These are phyloP conservation scores for Capsicum rhomboideum DNA, from an alignment of 257 asterid species.

Conservation along the genomic window DNA sequence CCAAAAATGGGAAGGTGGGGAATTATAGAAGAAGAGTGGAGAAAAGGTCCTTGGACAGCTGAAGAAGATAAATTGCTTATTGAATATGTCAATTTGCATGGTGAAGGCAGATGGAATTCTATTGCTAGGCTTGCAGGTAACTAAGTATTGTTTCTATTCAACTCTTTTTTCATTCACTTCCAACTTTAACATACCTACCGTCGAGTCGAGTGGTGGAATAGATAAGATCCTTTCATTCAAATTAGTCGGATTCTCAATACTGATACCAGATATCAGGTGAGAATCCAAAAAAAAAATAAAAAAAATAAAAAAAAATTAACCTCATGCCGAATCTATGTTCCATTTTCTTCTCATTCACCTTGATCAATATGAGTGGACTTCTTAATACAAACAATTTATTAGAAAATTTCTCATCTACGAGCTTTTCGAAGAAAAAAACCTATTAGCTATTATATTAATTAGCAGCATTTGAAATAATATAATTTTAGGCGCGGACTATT, in stretches of 20 bases:
- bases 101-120: conserved; percentile 92
- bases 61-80: conserved; percentile 75
- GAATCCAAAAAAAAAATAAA: too few relatives aligned
- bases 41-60: conserved; percentile 91
- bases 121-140: conserved; percentile 69
- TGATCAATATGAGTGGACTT: not conserved
- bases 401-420: conserved; percentile 1
- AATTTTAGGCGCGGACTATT: not conserved
- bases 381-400: not conserved
- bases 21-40: conserved; percentile 60
- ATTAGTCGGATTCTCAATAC: not conserved
- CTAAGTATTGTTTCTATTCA: not conserved
- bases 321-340: not conserved
- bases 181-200: not conserved
- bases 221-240: not conserved
- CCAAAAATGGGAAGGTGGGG: conserved; percentile 39
- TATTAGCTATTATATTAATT: not conserved
- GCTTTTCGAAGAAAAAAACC: conserved; percentile 1
- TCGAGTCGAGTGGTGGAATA: not conserved
- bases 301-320: not conserved
- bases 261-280: not conserved
- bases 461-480: not conserved
- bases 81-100: conserved; percentile 72
- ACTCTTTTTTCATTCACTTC: not conserved
- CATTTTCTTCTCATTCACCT: not conserved